A percentile compares a stretch with the other conserved stretches of the same genome.
Evolutionary conservation across 2,329 filamentous ascomycete genomes (phyloP).

Genomic region (Cercospora sp.): DNA sequence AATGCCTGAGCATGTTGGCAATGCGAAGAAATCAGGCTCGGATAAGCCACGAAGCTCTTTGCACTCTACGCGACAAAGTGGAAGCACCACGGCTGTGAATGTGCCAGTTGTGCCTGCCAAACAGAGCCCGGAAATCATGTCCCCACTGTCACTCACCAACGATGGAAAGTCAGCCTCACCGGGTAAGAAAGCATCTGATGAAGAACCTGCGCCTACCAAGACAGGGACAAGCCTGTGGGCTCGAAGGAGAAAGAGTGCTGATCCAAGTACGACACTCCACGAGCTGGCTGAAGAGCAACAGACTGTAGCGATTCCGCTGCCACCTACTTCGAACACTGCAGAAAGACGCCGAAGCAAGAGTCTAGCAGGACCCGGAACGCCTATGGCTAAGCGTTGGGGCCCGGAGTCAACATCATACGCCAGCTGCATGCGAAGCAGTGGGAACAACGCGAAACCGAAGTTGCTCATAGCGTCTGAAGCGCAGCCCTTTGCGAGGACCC

Average conservation of each 20-base stretch:
- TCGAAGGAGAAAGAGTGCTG: not conserved
- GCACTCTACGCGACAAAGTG: constrained; percentile 4
- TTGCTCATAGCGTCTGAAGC: constrained; percentile 33
- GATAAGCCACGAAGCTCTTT: constrained; percentile 17
- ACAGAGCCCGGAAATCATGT: not conserved
- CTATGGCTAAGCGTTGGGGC: constrained; percentile 3
- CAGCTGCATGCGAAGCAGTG: constrained; percentile 3
- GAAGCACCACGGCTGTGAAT: not conserved
- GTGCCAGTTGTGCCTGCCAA: not conserved
- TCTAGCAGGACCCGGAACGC: constrained; percentile 12
- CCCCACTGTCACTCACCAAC: not conserved
- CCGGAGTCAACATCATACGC: constrained; percentile 2
- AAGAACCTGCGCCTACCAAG: not conserved
- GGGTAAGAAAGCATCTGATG: not conserved
- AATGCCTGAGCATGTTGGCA: constrained; percentile 32
- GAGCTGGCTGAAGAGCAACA: constrained; percentile 7
- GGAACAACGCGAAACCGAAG: not conserved
- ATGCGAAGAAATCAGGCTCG: constrained; percentile 23
- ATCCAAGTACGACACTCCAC: not conserved
- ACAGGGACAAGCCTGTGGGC: not conserved
- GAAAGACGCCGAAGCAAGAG: constrained; percentile 21
- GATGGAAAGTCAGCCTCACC: not conserved
- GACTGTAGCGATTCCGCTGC: constrained; percentile 4
- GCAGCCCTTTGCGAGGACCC: constrained; percentile 43
- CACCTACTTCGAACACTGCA: constrained; percentile 1